Evolutionary conservation across 495 filamentous ascomycete genomes (phyloP), one percentile per base, ranked within the genome.

Genomic region (Penicillium fimorum): DNA sequence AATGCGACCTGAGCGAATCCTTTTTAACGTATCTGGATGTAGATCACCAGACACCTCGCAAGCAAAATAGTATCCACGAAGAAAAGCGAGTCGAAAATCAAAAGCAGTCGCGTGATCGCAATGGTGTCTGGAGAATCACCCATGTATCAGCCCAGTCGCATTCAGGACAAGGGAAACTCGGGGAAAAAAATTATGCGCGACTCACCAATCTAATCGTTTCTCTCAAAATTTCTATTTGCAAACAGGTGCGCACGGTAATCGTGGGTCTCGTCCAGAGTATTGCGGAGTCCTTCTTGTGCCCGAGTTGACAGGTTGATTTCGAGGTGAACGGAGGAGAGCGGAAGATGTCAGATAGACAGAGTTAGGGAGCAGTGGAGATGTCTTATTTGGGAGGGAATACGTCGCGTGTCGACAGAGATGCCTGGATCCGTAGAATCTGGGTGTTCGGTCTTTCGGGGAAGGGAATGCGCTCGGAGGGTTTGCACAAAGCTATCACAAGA

Each of bases 401-500:
- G 10, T n/a, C 45, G 45, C 45, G 45, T 32, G 44, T 29, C 12
- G 17, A 46, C 24, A 13, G 18, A n/a, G 44, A 27, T 20, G 22
- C 22, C 22, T 27, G 13, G 17, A 46, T 9, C 22, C 11, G n/a
- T n/a, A n/a, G 42, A 25, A 44, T 25, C 1, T 24, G 20, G 22
- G 20, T 43, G 11, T 12, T 7, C 17, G 22, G 29, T 24, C 38
- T 40, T 35, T 38, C 11, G 42, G 32, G 40, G 20, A 24, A 55
- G 32, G 54, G 37, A 57, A 64, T 63, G 65, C 59, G 69, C 58
- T 59, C 56, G 59, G 60, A 47, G 25, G 50, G 54, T 58, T n/a
- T n/a, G n/a, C 60, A 47, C 61, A 37, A 47, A 47, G 64, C 37
- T 66, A 63, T 66, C 72, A 75, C 58, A 65, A 62, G 51, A 59